Evolutionary conservation across 164 flowering plant species (phyloP), one percentile per base, ranked within the genome.

Genomic region (Buxus sempervirens): DNA sequence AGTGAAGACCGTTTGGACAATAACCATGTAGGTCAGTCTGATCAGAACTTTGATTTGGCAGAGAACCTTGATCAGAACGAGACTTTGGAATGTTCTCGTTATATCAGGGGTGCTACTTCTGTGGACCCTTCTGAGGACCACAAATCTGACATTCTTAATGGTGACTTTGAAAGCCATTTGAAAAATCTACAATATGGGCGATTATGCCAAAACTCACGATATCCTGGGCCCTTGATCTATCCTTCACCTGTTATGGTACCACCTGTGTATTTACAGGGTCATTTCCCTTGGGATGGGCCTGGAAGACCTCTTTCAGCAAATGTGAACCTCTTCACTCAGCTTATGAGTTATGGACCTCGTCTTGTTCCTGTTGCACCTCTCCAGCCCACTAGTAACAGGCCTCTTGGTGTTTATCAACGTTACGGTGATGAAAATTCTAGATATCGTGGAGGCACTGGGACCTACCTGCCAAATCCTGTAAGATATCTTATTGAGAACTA

Each of bases 401-500:
- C 94, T 54, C 27, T 86, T 36, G 77, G 78, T 75, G 80, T 78
- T 59, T 89, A 84, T 79, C 97, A 82, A 65, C 84, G 63, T 23
- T 88, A 82, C 79, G 83, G 73, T 58, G 97, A 95, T 69, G 98
- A 90, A 67, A 71, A 82, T 62, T 93, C 98, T 60, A 89, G 93
- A 83, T 83, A 89, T 79, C 99, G 97, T 48, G 83, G 88, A 77
- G 99, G 99, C 62, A 96, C 98, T 18, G 99, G 99, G 72, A 93
- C 99, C 38, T 96, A 93, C 70, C 75, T 96, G 78, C 99, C 99
- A 56, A 93, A 88, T 85, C 96, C 90, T 72, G 99, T 93, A 87
- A 86, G 95, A 69, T 64, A 41, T 58, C 23, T 67, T 59, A 38
- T 58, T 19, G 32, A 12, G 69, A 62, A 21, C 36, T 62, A 13